Percentiles rank a stretch among this genome's conserved stretches.
Conservation (phyloP, 2,329 filamentous ascomycete species). For the Exophiala aquamarina region DNA sequence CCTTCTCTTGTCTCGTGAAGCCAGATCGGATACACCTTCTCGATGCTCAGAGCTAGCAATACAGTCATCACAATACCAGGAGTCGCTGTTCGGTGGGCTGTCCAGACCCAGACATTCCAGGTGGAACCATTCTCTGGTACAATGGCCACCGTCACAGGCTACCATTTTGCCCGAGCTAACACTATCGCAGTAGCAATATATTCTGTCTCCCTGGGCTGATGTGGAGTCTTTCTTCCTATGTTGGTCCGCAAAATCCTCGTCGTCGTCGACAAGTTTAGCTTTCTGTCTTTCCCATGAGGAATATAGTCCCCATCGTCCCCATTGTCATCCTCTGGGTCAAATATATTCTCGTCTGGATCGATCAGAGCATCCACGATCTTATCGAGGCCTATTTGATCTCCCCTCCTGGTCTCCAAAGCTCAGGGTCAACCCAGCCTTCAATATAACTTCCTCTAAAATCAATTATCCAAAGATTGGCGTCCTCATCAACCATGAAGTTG, state of each 20-base stretch:
- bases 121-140: slow-evolving; percentile 78
- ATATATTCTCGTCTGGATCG: slow-evolving; percentile 9
- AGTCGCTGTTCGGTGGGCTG: slow-evolving; percentile 71
- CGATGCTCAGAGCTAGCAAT: slow-evolving; percentile 31
- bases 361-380: slow-evolving; percentile 12
- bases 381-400: slow-evolving; percentile 14
- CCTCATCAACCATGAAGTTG: slow-evolving; percentile 31
- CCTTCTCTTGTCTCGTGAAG: no score
- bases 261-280: background rate
- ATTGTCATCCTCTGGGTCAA: slow-evolving; percentile 4
- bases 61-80: slow-evolving; percentile 75
- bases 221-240: background rate
- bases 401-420: slow-evolving; percentile 27
- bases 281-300: background rate
- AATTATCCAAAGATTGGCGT: slow-evolving; percentile 29
- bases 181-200: slow-evolving; percentile 74
- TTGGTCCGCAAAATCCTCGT: background rate
- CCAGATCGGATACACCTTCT: no score
- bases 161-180: slow-evolving; percentile 83
- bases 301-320: slow-evolving; percentile 3
- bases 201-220: background rate
- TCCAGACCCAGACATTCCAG: slow-evolving; percentile 75
- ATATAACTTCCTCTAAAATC: slow-evolving; percentile 33
- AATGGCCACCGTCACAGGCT: slow-evolving; percentile 71
- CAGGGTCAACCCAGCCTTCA: slow-evolving; percentile 29